Evolutionary conservation across 805 yeast species (phyloP), one percentile per base, ranked within the genome.

Genomic region (Kodamaea jinghongensis): DNA sequence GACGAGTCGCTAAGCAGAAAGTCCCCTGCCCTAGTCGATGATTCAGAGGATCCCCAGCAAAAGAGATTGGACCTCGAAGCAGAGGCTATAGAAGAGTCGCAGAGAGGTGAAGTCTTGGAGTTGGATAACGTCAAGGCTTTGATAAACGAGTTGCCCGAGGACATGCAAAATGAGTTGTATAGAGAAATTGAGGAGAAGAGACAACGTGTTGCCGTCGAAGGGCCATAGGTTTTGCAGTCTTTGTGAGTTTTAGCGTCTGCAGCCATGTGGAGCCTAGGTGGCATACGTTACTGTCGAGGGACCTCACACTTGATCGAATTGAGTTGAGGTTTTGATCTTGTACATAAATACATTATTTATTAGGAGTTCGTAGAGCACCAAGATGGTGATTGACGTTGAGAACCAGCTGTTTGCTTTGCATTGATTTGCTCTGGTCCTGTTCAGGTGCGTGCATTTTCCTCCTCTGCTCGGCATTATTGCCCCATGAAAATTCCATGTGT

Each of bases 131-230:
- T 67, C 17, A 47, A 63, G 32, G 45, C 59, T 10, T 43, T 66
- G 50, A 56, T 68, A 28, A 67, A 65, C 34, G 67, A 65, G 23
- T 59, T 69, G 38, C 65, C 73, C 2, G 45, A 45, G 17, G 70
- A 68, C 22, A 47, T 51, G 7, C 55, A 63, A 25, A 48, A 45
- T 10, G 58, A 57, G 40, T 56, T 68, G 32, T 12, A 30, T 20
- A 20, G 23, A 20, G 23, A 20, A 20, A 27, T 27, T 27, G 30
- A 27, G 30, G 30, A 27, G 30, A 20, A 20, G 23, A 20, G 23
- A 20, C 23, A 20, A 20, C 5, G 23, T 8, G 23, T 20, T 8
- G 8, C 7, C 5, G 23, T 20, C 23, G 23, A 20, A 8, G 23
- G 8, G 23, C 8, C 23, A 23, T 8, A n/a, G n/a, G n/a, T n/a